Base-by-base conservation (phyloP, 176 grass and related monocot species). In the Luzula sylvatica region DNA sequence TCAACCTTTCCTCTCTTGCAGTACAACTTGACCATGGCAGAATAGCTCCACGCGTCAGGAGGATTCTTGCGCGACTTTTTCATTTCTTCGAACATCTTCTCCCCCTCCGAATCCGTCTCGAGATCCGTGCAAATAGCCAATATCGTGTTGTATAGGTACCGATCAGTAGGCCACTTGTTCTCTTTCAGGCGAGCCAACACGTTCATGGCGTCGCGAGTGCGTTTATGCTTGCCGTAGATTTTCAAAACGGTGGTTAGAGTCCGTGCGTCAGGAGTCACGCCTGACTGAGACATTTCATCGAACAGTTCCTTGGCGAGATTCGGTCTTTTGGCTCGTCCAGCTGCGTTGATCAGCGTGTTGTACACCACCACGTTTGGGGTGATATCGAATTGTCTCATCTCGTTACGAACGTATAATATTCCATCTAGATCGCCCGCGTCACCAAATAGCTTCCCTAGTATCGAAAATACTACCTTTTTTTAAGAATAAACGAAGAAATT, bases 111-210 rank as follows among this genome's bases (percentile, higher is more conserved):
- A 0, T 85, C 73, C 1, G 83, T 58, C 2, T 78, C 89, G 0
- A 95, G 79, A 67, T 95, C 83, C 0, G 77, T 76, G n/a, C 89
- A 95, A 83, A 95, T 95, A 76, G 80, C 85, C 5, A 95, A 56
- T 52, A 95, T 62, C 4, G 89, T 95, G 58, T 95, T 95, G 73
- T 87, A 95, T 1, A 95, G 73, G 50, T 88, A 88, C 77, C 67
- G 77, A 11, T 95, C 89, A 23, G 76, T 69, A 0, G 89, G 89
- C 58, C 82, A 74, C 30, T 63, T 88, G 22, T 67, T 82, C 2
- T 50, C 47, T 32, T 65, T 79, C 80, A 95, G 88, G 26, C 67
- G 55, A 8, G 77, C 41, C 83, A 83, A 95, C 38, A 95, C 69
- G 30, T 76, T 69, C 66, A 95, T 66, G 9, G 89, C 89, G 50